Evolutionary conservation across 495 filamentous ascomycete genomes (phyloP).

Genomic region (Xylaria scruposa): DNA sequence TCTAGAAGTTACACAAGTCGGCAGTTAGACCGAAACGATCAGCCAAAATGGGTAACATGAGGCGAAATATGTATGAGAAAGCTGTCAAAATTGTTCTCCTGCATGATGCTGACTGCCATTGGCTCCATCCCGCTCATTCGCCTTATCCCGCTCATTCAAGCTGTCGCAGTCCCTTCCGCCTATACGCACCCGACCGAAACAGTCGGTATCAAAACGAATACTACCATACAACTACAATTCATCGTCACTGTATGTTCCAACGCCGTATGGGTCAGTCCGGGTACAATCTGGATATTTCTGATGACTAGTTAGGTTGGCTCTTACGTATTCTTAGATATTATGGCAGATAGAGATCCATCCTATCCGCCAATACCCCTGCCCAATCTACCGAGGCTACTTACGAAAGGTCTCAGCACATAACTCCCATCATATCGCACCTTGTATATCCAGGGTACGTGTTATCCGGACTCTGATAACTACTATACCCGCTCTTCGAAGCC

Average conservation of each 20-base stretch:
- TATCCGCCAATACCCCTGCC: neutral
- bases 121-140: constrained; percentile 6
- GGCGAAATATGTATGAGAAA: constrained; percentile 12
- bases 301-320: neutral
- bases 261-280: constrained; percentile 8
- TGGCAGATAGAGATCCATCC: neutral
- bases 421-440: neutral
- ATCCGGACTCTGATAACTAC: neutral
- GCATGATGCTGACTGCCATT: constrained; percentile 20
- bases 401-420: neutral
- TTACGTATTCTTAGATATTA: constrained; percentile 17
- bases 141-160: neutral
- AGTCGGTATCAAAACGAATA: constrained; percentile 7
- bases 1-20: constrained; percentile 18
- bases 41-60: constrained; percentile 25
- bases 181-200: constrained; percentile 7
- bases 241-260: neutral
- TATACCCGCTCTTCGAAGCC: neutral
- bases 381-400: neutral
- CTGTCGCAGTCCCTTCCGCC: constrained; percentile 3
- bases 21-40: neutral
- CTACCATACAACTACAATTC: neutral
- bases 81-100: neutral
- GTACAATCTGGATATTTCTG: neutral
- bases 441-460: neutral